Base-by-base conservation (phyloP, 208 protist genomes). In the Wallacemonas sp. region DNA sequence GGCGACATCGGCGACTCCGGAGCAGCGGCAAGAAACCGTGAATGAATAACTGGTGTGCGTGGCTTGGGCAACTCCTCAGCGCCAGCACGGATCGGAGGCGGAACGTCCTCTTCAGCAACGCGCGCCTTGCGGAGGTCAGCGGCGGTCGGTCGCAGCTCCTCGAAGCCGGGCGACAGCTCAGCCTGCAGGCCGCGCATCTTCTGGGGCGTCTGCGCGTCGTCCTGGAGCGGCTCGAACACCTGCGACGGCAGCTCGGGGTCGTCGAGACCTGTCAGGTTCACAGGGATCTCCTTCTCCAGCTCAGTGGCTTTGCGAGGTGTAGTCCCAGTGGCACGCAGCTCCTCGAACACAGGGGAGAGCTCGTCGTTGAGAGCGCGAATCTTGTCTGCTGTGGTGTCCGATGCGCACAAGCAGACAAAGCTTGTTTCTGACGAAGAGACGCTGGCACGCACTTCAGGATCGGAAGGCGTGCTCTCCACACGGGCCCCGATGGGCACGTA, bases 191-290 rank as follows among this genome's bases (percentile, higher is more conserved):
- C n/a, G 51, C 51, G 51, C 30, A 41, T 3, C 51, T 58, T 58
- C 17, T 2, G 31, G 4, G 30, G n/a, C 3, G 28, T 41, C 28
- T 41, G 14, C 11, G 17, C 51, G 28, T 58, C 51, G 12, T 41
- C 31, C 2, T 8, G 15, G 15, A 58, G 51, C 51, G 51, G 28
- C 51, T 58, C 51, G 51, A 58, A 58, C 15, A 58, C 51, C 51
- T 58, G 51, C 30, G 51, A 58, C 51, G 51, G 51, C 51, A 58
- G 51, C 51, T 58, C 51, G 3, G 51, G 51, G 19, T 26, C 51
- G 31, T 24, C 28, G 30, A 58, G 51, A 31, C 51, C 30, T 24
- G 51, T 22, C 28, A 58, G 14, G 2, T 9, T 26, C 24, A 22
- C 30, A 4, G 51, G 51, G 51, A 58, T 58, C 51, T 58, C 51